phyloP scores from a whole-genome alignment of 495 filamentous ascomycete genomes.

The Penicillium angulare region DNA sequence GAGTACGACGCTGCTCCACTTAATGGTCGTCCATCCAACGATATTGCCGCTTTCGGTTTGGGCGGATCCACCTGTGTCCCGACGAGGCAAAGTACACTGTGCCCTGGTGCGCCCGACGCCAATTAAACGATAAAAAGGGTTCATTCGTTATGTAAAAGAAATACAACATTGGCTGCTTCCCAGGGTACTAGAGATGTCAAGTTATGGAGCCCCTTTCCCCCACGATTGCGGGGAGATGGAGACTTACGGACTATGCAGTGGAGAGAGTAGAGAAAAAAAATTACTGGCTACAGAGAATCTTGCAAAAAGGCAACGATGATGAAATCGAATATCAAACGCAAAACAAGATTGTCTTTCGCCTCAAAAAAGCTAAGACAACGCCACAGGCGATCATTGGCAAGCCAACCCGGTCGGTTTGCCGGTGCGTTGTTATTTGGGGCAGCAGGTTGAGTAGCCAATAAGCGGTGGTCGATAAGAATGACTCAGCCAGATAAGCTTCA shows the following conservation, averaged over 20 bases:
- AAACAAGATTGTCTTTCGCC: background rate
- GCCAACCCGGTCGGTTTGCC: no score
- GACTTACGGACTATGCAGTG: no score
- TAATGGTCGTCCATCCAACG: constrained; percentile 18
- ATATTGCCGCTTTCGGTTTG: constrained; percentile 15
- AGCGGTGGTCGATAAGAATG: no score
- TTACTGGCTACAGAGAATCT: no score
- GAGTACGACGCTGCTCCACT: constrained; percentile 32
- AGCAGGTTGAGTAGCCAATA: no score
- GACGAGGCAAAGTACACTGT: background rate
- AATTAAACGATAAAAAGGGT: constrained; percentile 25
- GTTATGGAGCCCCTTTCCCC: constrained; percentile 4
- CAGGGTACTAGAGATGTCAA: background rate
- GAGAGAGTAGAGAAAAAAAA: no score
- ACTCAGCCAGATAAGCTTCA: no score
- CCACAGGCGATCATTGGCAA: background rate
- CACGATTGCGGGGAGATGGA: constrained; percentile 4
- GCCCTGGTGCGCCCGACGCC: background rate
- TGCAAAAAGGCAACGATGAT: no score
- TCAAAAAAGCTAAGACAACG: background rate
- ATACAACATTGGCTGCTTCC: constrained; percentile 9
- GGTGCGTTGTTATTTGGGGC: no score
- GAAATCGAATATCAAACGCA: no score
- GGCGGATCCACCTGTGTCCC: constrained; percentile 1
- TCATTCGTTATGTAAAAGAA: constrained; percentile 28